Percentiles rank a stretch among this genome's conserved stretches.
Evolutionary conservation across 2,329 filamentous ascomycete genomes (phyloP).

Genomic region (Phaeosphaeria sp.): DNA sequence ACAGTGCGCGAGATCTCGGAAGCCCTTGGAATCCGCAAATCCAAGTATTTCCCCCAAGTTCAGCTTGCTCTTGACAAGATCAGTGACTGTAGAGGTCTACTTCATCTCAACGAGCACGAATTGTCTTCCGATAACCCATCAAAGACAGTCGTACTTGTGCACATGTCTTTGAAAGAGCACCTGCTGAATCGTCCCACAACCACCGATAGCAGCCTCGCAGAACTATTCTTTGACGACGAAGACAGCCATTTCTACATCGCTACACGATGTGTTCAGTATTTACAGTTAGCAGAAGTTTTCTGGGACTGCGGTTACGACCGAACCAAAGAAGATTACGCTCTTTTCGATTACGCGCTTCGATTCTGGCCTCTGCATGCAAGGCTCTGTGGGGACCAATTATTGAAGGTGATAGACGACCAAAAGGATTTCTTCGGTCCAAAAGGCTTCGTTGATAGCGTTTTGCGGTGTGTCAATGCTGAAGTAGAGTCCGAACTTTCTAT

Average conservation of each 20-base stretch:
- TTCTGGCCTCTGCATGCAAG: not conserved
- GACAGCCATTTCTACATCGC: not conserved
- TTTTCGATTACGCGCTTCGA: not conserved
- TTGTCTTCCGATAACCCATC: not conserved
- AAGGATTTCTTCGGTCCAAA: not conserved
- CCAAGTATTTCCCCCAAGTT: not conserved
- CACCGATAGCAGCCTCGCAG: too few species aligned
- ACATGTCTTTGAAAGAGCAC: not conserved
- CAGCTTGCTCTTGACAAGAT: not conserved
- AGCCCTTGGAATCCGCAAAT: not conserved
- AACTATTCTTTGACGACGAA: not conserved
- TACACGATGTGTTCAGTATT: not conserved
- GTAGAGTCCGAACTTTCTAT: not conserved
- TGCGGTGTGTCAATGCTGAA: not conserved
- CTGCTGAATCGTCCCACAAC: too few species aligned
- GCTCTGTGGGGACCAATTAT: not conserved
- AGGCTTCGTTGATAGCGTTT: not conserved
- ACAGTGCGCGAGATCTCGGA: not conserved
- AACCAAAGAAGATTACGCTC: not conserved
- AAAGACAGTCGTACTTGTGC: not conserved
- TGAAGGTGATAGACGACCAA: not conserved
- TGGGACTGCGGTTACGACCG: not conserved
- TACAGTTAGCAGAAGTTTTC: not conserved
- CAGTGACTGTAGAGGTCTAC: not conserved
- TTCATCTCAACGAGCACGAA: not conserved